Base-by-base conservation (phyloP, 768 basidiomycete species). In the Termitomyces sp. region DNA sequence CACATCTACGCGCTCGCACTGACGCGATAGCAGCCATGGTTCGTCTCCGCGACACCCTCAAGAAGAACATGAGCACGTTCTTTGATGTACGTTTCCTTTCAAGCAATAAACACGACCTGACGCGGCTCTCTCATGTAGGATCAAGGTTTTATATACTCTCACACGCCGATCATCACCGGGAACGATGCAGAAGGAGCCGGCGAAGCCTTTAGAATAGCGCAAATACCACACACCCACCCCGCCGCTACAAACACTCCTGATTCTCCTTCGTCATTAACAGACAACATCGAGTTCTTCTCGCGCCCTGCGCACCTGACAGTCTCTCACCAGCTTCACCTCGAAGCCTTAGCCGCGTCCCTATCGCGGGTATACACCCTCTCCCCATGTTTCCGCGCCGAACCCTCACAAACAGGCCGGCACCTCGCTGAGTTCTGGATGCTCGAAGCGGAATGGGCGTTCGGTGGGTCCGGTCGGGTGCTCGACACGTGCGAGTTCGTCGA, bases 401-500 rank as follows among this genome's bases (percentile, higher is more conserved):
- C 84, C 5, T 90, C 88, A 3, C 80, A 87, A 62, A 98, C 96
- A 2, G 82, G 83, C 32, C 79, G 96, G n/a, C 97, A 99, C 67
- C 81, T 99, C 12, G 85, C 92, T 50, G 97, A 99, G 70, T 99
- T 99, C 70, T 98, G 93, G 90, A 99, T 99, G 97, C 83, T 98
- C 53, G 97, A 99, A 72, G 95, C 91, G 0, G 97, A 99, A 67
- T 87, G 92, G 81, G 85, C 85, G 2, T 72, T 76, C 44, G 58
- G 51, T 1, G 60, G 54, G 9, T 21, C 25, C 12, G 56, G 50
- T 4, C 14, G 23, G 6, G 52, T 76, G 80, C 60, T 83, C 74
- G 73, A 73, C 17, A 67, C 79, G 17, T 78, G 76, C 53, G 67
- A 66, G 19, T 64, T 76, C 9, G 73, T 76, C 1, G 77, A 79